Conservation (phyloP, 306 rosid genomes). For the Pyrus bretschneideri region DNA sequence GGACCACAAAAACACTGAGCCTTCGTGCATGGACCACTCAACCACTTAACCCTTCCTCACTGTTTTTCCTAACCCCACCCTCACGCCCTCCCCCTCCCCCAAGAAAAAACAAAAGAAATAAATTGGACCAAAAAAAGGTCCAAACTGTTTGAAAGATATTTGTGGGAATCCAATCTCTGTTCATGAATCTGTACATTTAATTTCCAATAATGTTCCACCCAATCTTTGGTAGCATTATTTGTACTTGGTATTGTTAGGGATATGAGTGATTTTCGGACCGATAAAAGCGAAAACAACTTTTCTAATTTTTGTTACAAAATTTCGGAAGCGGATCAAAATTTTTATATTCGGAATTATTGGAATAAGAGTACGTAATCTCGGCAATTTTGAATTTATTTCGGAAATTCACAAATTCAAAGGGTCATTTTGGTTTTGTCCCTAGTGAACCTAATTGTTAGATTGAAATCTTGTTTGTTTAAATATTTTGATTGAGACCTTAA, state of each 20-base stretch:
- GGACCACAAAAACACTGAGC: slow-evolving; percentile 71
- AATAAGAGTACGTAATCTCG: no score
- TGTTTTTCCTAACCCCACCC: slow-evolving; percentile 11
- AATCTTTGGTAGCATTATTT: background rate
- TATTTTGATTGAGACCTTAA: no score
- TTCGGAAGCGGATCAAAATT: no score
- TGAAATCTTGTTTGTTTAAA: no score
- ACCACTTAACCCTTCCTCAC: slow-evolving; percentile 31
- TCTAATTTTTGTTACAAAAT: no score
- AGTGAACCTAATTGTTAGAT: no score
- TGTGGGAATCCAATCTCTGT: background rate
- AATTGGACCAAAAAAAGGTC: background rate
- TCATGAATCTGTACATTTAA: background rate
- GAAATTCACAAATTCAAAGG: no score
- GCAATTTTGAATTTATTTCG: no score
- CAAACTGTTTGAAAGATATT: background rate
- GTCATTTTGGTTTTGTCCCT: no score
- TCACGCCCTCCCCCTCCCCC: slow-evolving; percentile 21
- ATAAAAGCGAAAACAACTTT: no score
- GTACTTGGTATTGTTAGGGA: background rate
- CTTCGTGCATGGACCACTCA: slow-evolving; percentile 48
- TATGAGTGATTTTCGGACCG: no score
- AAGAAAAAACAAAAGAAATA: background rate
- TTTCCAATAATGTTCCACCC: background rate
- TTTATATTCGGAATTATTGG: no score